Evolutionary conservation across 2,329 filamentous ascomycete species (phyloP).

Genomic region (Ceratocystis harringtonii): DNA sequence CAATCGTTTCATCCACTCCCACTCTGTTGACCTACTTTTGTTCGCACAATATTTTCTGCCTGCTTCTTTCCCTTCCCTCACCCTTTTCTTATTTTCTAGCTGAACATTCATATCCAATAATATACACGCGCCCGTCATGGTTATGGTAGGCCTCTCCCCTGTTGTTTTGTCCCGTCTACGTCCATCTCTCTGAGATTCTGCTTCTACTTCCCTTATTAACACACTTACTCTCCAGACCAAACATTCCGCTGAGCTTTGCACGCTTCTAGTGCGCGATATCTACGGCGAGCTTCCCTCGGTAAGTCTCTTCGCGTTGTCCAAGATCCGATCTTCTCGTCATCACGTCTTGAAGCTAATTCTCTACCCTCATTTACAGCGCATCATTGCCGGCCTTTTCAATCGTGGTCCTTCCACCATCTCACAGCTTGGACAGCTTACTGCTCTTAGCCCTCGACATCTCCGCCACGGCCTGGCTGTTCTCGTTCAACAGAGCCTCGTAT

Average conservation of each 20-base stretch:
- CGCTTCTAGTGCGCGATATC: conserved; percentile 72
- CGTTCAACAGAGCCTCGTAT: conserved; percentile 75
- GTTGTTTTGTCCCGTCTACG: no score
- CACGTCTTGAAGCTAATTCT: neutral
- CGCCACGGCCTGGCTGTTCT: conserved; percentile 71
- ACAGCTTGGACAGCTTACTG: conserved; percentile 56
- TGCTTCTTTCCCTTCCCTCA: neutral
- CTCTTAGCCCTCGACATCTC: conserved; percentile 58
- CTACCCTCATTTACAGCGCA: conserved; percentile 45
- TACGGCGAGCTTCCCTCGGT: conserved; percentile 89
- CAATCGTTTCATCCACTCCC: conserved; percentile 24
- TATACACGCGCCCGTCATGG: conserved; percentile 25
- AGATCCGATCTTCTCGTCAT: neutral
- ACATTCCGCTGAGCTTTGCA: conserved; percentile 73
- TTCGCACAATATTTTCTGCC: neutral
- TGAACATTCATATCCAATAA: conserved; percentile 32
- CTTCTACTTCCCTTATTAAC: neutral
- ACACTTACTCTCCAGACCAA: conserved; percentile 36
- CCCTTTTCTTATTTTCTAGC: neutral
- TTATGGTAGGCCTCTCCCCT: conserved; percentile 23
- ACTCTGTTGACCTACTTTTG: neutral
- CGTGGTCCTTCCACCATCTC: conserved; percentile 61
- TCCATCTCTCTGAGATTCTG: neutral
- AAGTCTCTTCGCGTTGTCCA: conserved; percentile 27
- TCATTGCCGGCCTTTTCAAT: conserved; percentile 63